Percentiles rank a stretch among this genome's conserved stretches.
These are phyloP conservation scores for Pittosporum tobira DNA, from an alignment of 129 eudicot species.

Conservation along the genomic window DNA sequence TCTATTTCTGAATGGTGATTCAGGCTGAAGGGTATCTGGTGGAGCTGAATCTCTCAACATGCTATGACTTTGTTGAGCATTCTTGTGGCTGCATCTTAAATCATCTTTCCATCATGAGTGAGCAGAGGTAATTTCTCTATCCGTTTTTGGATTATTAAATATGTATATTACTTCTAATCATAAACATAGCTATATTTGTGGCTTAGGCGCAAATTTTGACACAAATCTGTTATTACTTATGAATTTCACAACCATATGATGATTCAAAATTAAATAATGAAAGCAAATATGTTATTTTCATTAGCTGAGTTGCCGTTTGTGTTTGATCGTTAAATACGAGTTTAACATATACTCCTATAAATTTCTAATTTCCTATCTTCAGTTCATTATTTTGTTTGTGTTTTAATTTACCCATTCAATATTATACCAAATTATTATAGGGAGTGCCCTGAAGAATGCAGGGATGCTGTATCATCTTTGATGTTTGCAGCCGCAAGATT, in stretches of 20 bases:
- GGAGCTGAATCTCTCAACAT: conserved; percentile 52
- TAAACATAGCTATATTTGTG: too few relatives aligned
- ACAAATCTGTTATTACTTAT: too few relatives aligned
- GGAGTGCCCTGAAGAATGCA: conserved; percentile 88
- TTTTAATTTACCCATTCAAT: neutral
- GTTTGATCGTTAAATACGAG: too few relatives aligned
- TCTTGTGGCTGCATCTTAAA: conserved; percentile 32
- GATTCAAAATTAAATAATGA: neutral
- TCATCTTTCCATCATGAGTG: conserved; percentile 49
- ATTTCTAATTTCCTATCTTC: too few relatives aligned
- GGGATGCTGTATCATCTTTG: conserved; percentile 58
- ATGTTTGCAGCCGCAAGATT: conserved; percentile 90
- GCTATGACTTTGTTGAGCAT: conserved; percentile 65
- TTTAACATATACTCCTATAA: too few relatives aligned
- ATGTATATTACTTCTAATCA: too few relatives aligned
- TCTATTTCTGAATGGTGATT: neutral
- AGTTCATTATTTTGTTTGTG: too few relatives aligned
- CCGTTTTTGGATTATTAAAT: too few relatives aligned
- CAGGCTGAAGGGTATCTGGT: conserved; percentile 77
- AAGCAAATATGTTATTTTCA: too few relatives aligned
- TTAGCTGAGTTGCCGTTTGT: too few relatives aligned
- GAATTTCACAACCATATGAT: too few relatives aligned
- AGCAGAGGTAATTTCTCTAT: conserved; percentile 35
- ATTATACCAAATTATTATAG: conserved; percentile 23
- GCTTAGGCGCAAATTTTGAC: too few relatives aligned